These are phyloP conservation scores for Termitomyces sp. DNA, from an alignment of 768 basidiomycete genomes.

Conservation along the genomic window DNA sequence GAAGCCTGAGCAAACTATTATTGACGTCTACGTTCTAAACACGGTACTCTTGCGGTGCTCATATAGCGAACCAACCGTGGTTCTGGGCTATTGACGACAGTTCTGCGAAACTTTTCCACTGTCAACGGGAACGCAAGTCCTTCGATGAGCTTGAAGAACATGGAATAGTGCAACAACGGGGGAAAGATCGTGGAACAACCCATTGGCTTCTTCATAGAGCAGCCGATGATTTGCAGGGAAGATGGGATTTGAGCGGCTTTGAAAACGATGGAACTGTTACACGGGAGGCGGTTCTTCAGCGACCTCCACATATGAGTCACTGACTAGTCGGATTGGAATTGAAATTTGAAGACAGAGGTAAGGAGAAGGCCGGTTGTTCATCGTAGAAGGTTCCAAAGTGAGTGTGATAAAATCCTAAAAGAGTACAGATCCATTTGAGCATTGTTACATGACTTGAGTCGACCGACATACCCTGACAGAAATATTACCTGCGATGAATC, in stretches of 20 bases:
- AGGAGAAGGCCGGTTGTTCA: slow-evolving; percentile 24
- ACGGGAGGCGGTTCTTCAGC: slow-evolving; percentile 9
- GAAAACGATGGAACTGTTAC: background rate
- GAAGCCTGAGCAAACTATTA: background rate
- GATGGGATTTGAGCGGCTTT: background rate
- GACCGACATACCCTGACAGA: slow-evolving; percentile 31
- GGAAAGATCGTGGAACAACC: background rate
- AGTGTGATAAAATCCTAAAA: slow-evolving; percentile 54
- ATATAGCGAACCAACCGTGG: background rate
- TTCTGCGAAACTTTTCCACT: background rate
- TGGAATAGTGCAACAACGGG: background rate
- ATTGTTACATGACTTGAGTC: background rate
- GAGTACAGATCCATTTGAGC: background rate
- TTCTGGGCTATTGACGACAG: background rate
- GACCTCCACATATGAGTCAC: slow-evolving; percentile 40
- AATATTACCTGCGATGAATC: slow-evolving; percentile 42
- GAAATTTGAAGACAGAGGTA: slow-evolving; percentile 33
- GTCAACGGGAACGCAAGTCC: background rate
- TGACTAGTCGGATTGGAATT: slow-evolving; percentile 52
- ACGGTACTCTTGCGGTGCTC: background rate
- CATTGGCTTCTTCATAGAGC: background rate
- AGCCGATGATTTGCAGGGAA: background rate
- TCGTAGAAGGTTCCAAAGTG: slow-evolving; percentile 30
- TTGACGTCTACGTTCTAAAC: background rate
- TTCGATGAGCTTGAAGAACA: background rate